Evolutionary conservation across 192 early-diverging fungal genomes (phyloP).

Genomic region (Cladochytrium replicatum): DNA sequence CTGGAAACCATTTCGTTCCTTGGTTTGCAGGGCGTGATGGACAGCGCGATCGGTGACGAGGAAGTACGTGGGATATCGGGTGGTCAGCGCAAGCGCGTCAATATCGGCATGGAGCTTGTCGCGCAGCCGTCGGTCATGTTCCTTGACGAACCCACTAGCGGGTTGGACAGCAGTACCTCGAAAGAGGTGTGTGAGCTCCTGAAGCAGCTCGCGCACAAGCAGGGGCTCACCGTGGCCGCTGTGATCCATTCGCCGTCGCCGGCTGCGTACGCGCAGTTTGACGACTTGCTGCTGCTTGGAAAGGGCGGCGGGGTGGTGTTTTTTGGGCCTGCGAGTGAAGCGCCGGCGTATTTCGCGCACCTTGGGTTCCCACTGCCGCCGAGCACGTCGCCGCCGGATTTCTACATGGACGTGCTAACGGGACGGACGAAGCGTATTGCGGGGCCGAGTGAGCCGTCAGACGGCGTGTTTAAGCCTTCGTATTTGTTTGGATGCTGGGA

Average conservation of each 20-base stretch:
- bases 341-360: constrained; percentile 34
- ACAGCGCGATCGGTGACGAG: constrained; percentile 50
- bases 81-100: constrained; percentile 65
- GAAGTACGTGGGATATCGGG: constrained; percentile 58
- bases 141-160: constrained; percentile 64
- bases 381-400: constrained; percentile 41
- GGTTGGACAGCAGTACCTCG: constrained; percentile 56
- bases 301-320: constrained; percentile 59
- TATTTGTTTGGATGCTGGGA: constrained; percentile 40
- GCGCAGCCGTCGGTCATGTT: constrained; percentile 53
- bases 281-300: constrained; percentile 61
- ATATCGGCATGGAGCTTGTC: constrained; percentile 65
- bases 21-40: constrained; percentile 42
- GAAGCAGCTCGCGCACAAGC: constrained; percentile 44
- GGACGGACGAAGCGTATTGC: no score
- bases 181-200: constrained; percentile 54
- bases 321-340: constrained; percentile 44
- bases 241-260: constrained; percentile 64
- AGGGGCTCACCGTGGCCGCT: constrained; percentile 55
- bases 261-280: constrained; percentile 55
- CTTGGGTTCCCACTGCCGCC: constrained; percentile 34
- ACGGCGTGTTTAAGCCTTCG: constrained; percentile 28
- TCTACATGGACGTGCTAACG: constrained; percentile 58
- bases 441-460: constrained; percentile 25
- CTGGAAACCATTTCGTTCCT: constrained; percentile 46